Evolutionary conservation across 768 basidiomycete genomes (phyloP).

Genomic region (Heimioporus sp.): DNA sequence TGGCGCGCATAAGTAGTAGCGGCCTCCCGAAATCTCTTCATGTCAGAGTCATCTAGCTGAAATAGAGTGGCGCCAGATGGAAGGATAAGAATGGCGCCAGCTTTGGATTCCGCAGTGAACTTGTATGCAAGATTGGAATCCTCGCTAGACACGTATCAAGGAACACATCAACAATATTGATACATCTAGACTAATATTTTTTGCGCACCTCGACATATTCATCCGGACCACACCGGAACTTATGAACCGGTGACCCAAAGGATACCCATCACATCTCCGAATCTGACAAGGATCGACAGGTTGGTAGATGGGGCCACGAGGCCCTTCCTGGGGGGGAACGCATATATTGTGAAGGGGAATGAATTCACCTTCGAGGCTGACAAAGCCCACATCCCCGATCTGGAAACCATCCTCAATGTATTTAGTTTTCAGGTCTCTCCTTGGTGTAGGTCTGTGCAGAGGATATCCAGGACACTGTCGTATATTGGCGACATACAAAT

Average conservation of each 20-base stretch:
- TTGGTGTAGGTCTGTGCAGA: constrained; percentile 28
- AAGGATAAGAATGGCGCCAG: constrained; percentile 5
- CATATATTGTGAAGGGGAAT: constrained; percentile 34
- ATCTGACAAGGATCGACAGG: neutral
- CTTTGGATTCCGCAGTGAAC: neutral
- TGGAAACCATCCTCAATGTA: constrained; percentile 22
- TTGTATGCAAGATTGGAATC: neutral
- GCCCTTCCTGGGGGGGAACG: constrained; percentile 19
- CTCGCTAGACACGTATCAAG: no score
- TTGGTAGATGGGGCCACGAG: neutral
- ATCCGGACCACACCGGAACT: no score
- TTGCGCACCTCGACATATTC: neutral
- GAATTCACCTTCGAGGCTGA: constrained; percentile 27
- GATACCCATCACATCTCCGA: no score
- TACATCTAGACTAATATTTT: neutral
- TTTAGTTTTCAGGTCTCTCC: constrained; percentile 21
- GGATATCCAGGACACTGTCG: constrained; percentile 25
- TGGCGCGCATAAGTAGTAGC: neutral
- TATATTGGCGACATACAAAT: constrained; percentile 10
- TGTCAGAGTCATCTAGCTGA: neutral
- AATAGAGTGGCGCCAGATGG: neutral
- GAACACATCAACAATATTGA: no score
- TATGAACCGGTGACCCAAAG: no score
- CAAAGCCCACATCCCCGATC: constrained; percentile 35
- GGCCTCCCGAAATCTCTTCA: neutral